Evolutionary conservation across 805 yeast genomes (phyloP), one percentile per base, ranked within the genome.

Genomic region (Lipomyces kockii): DNA sequence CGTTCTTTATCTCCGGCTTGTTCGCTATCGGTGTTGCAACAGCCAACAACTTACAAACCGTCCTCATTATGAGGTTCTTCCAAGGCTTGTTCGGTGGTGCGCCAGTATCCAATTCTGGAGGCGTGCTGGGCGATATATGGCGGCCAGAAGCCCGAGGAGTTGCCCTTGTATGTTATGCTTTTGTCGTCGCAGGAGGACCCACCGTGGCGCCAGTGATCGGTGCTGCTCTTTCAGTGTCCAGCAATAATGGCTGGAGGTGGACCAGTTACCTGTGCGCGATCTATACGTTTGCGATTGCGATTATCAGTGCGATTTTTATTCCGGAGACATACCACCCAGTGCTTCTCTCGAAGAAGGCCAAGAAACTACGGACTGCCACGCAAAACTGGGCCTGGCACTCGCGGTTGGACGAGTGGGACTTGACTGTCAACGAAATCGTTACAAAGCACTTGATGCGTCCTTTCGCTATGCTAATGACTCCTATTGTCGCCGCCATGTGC

Each of bases 351-450:
- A 76, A 80, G 70, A 74, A 80, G 60, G 85, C 87, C 1, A 84
- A 84, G 17, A 82, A 82, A 72, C 83, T 86, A 85, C 83, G 84
- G 14, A 77, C 84, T 43, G 88, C 87, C 76, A 90, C 97, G 7
- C 92, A 94, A 55, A 90, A 92, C 77, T 83, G 83, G 68, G 90
- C 91, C 74, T 91, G 91, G 71, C 91, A 92, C 91, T 91, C 98
- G 22, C 97, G 90, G 79, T 97, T 90, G 77, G 98, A 93, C 78
- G 94, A 94, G 43, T 87, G 86, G 77, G 91, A 92, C 61, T 77
- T 92, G 77, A 80, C 89, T 1, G 76, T 90, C 58, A 81, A 80
- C 46, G 97, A 92, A 76, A 81, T 93, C 77, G 73, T 92, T 69
- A 83, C 85, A 66, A 85, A 90, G 29, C 90, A 92, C 80, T 82